Evolutionary conservation across 495 filamentous ascomycete genomes (phyloP), one percentile per base, ranked within the genome.

Genomic region (Hypomontagnella monticulosa): DNA sequence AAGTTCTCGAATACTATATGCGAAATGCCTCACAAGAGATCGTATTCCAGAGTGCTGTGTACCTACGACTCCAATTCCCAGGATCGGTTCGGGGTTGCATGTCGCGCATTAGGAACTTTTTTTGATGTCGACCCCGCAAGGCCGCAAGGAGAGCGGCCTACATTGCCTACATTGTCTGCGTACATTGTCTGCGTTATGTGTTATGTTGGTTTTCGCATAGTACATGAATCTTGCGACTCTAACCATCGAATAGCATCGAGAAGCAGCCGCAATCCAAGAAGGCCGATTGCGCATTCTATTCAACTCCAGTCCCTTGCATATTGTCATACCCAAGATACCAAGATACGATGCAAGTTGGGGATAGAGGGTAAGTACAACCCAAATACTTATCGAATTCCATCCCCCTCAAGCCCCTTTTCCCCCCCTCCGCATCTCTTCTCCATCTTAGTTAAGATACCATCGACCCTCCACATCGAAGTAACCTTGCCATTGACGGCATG

Each of bases 241-340:
- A 11, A 11, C 16, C 53, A 49, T 57, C 52, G 23, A 58, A 38
- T 55, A 27, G 23, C n/a, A n/a, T 36, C 33, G 18, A 18, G 18
- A 4, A 49, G 46, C 44, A 69, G 66, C 66, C 66, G 63, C 66
- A 57, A 46, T 56, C 47, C 54, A 42, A 63, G 54, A 43, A 60
- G 46, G 60, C 60, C 66, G 66, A 69, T 69, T 64, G 51, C 66
- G 66, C 60, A 69, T 69, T 58, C 61, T 69, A 44, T 50, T 69
- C 57, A 34, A 38, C 66, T 51, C 36, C 59, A 67, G 66, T 66
- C 71, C 71, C 71, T 74, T 74, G 69, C 71, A 74, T 71, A 64
- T 63, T 67, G 71, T 74, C 71, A 70, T 67, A 74, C 71, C 63
- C 71, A 70, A 70, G 64, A 67, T 57, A 64, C 63, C 71, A 70